Conservation (phyloP, 768 basidiomycete species). For the Lentinus tigrinus region DNA sequence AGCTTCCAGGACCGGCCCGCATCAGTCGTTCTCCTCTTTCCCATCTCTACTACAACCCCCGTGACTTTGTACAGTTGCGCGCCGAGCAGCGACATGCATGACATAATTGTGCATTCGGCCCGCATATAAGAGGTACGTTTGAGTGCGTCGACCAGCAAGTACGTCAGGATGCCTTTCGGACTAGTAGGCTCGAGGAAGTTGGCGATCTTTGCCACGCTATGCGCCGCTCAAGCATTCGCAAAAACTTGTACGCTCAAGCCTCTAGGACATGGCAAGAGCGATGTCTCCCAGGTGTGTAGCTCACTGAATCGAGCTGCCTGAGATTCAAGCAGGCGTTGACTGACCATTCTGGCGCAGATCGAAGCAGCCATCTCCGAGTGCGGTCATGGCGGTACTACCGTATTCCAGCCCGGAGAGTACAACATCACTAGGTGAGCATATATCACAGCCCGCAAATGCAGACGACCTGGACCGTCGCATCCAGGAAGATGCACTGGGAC, state of each 20-base stretch:
- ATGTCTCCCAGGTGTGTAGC: conserved; percentile 22
- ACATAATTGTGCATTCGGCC: neutral
- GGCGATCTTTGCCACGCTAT: neutral
- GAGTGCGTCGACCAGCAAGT: neutral
- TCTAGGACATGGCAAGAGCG: conserved; percentile 23
- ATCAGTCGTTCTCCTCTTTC: neutral
- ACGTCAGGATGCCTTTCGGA: neutral
- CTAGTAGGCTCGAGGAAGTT: neutral
- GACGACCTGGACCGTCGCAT: neutral
- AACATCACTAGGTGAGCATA: conserved; percentile 50
- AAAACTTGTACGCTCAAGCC: conserved; percentile 24
- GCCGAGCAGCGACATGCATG: neutral
- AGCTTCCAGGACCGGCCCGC: conserved; percentile 8
- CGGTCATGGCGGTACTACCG: conserved; percentile 45
- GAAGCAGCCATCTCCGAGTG: conserved; percentile 48
- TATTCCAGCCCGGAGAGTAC: conserved; percentile 44
- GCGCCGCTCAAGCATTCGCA: neutral
- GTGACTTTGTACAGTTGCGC: neutral
- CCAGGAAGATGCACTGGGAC: conserved; percentile 56
- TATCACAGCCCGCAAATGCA: too few species aligned
- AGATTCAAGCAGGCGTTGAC: too few species aligned
- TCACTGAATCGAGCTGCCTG: neutral
- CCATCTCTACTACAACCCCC: neutral
- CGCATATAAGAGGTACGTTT: conserved; percentile 1
- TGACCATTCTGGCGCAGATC: conserved; percentile 32